phyloP scores from a whole-genome alignment of 2,329 filamentous ascomycete genomes.

The Fusarium proliferatum region DNA sequence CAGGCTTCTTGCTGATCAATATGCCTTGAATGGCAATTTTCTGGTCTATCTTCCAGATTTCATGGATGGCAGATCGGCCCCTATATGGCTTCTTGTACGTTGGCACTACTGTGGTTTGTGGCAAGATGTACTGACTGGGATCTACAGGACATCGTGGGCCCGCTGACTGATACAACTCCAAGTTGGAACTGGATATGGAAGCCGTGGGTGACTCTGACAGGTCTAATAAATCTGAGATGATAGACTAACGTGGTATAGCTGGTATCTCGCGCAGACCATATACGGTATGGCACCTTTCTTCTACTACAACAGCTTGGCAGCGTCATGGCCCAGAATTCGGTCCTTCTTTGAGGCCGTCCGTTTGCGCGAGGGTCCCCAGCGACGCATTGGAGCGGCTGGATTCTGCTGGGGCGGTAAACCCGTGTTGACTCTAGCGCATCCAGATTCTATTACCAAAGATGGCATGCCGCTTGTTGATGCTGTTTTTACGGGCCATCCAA shows the following conservation, averaged over 20 bases:
- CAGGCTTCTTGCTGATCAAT: neutral
- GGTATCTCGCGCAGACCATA: neutral
- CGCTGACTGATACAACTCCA: neutral
- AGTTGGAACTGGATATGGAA: neutral
- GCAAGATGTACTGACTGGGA: neutral
- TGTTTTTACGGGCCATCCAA: neutral
- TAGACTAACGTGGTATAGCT: fast-evolving
- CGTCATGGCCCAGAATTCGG: neutral
- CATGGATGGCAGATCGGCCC: fast-evolving
- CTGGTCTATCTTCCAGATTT: neutral
- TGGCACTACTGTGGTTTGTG: fast-evolving
- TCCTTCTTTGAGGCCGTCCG: neutral
- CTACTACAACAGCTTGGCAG: fast-evolving
- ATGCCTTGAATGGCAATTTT: neutral
- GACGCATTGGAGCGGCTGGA: neutral
- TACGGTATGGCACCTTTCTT: neutral
- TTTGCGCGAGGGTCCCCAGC: neutral
- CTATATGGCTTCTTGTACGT: neutral
- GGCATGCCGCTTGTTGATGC: neutral
- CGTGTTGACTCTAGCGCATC: neutral
- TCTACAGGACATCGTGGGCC: neutral
- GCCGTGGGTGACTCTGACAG: neutral
- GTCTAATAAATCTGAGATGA: no score
- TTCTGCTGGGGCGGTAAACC: neutral
- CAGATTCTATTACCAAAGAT: neutral